Evolutionary conservation across 2,329 filamentous ascomycete genomes (phyloP), one percentile per base, ranked within the genome.

Genomic region (Malbranchea cinnamomea): DNA sequence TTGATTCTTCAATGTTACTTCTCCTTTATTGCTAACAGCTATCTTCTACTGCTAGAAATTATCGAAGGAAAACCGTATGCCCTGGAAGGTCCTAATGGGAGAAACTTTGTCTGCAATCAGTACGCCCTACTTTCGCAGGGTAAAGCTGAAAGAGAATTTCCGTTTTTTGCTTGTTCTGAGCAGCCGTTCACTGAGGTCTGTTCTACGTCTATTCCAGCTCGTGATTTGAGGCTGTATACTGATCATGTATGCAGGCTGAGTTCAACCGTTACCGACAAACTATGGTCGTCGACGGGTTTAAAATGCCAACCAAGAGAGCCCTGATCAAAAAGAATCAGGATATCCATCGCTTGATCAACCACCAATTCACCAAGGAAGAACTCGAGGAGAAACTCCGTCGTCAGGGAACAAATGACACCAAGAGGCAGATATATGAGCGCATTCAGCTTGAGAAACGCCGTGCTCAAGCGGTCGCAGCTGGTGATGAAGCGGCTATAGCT

Each of bases 81-180:
- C 2, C 74, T 95, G 48, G 73, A 77, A 39, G 77, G 67, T 22
- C 53, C 71, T 2, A 78, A 79, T 35, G 80, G 82, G 21, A 78
- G 83, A 38, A 65, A 65, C 3, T 79, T 93, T 45, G 71, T 80
- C 18, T 92, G 84, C 0, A 83, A 92, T 37, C 78, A 85, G 50
- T 94, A 95, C 49, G 72, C 81, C 18, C 62, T 76, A 31, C 74
- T 81, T 23, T 74, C 82, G 5, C 79, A 92, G 49, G 89, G 89
- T 26, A 84, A 85, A 44, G 68, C 79, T 0, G 70, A 83, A 47
- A 78, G 78, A 50, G 74, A 85, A 20, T 94, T 84, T 58, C 84
- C 85, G 4, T 94, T 95, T 53, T 77, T 89, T 37, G 77, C 78
- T 38, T 85, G 87, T 49, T 95, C 89, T 0, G 85, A 93, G 51